Evolutionary conservation across 352 stramenopile genomes (phyloP), one percentile per base, ranked within the genome.

Genomic region (Globisporangium spiculum): DNA sequence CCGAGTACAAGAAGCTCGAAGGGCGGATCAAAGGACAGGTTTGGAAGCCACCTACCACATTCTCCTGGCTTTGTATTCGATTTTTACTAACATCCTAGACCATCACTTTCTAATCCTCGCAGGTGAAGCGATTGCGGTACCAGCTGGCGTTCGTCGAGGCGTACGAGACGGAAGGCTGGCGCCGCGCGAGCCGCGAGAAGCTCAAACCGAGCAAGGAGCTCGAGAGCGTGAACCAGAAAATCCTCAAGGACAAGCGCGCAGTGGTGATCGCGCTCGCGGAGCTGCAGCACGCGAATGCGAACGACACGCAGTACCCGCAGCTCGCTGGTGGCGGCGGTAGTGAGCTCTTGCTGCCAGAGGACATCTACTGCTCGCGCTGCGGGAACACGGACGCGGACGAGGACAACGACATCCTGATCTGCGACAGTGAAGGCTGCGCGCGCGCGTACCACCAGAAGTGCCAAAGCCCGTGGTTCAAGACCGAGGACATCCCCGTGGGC

Each of bases 381-480:
- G 78, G 73, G 12, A 79, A 71, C 46, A 92, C 88, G 0, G 78
- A 91, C 1, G 89, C 87, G 14, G 71, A 77, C 3, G 74, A 77
- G 8, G 81, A 89, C 70, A 94, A 96, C 56, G 88, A 96, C 54
- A 96, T 96, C 66, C 70, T 96, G 53, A 72, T 96, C 44, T 96
- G 88, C 32, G 88, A 96, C 53, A 91, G 75, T 68, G 60, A 73
- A 22, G 83, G 84, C 30, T 96, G 88, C 34, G 78, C 84, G 65
- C 86, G 88, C 30, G 88, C 85, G 14, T 96, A 94, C 63, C 88
- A 96, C 54, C 88, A 96, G 54, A 70, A 78, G 34, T 96, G 88
- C 59, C 86, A 94, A 68, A 78, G 75, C 0, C 88, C 88, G 10
- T 58, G 75, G 24, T 70, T 96, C 0, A 24, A 74, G 32, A 93